These are phyloP conservation scores for Microcera coccophila DNA, from an alignment of 2,329 filamentous ascomycete genomes.

Conservation along the genomic window DNA sequence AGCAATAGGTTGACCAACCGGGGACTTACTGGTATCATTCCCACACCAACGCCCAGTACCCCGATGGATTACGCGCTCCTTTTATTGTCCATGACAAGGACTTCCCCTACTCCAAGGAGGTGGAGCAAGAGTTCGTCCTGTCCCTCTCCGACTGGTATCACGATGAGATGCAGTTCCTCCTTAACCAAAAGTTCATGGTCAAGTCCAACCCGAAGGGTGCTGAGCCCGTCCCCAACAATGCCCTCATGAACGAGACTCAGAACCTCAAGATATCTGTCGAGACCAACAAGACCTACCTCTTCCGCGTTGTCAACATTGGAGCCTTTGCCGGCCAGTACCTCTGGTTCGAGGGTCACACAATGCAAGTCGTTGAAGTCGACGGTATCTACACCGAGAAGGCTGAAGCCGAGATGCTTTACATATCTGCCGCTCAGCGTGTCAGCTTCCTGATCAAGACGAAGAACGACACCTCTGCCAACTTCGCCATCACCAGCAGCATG, in stretches of 20 bases:
- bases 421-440: conserved; percentile 64
- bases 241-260: conserved; percentile 67
- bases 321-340: conserved; percentile 66
- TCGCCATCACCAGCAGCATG: conserved; percentile 65
- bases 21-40: conserved; percentile 81
- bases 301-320: conserved; percentile 69
- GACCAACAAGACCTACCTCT: conserved; percentile 67
- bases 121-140: conserved; percentile 60
- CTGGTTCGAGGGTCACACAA: conserved; percentile 64
- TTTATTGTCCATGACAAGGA: conserved; percentile 62
- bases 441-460: conserved; percentile 61
- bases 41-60: conserved; percentile 64
- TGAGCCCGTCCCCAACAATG: conserved; percentile 64
- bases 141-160: conserved; percentile 72
- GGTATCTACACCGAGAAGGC: conserved; percentile 63
- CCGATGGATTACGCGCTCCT: conserved; percentile 63
- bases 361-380: conserved; percentile 69
- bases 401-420: conserved; percentile 60
- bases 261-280: conserved; percentile 56
- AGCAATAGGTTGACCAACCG: conserved; percentile 54
- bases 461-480: conserved; percentile 59
- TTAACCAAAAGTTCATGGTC: conserved; percentile 50
- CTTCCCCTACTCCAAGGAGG: conserved; percentile 53
- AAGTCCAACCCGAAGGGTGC: conserved; percentile 55
- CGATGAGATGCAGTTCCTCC: conserved; percentile 47